A percentile compares a stretch with the other conserved stretches of the same genome.
Conservation (phyloP, 495 filamentous ascomycete species). For the Parachaetomium inaequale region DNA sequence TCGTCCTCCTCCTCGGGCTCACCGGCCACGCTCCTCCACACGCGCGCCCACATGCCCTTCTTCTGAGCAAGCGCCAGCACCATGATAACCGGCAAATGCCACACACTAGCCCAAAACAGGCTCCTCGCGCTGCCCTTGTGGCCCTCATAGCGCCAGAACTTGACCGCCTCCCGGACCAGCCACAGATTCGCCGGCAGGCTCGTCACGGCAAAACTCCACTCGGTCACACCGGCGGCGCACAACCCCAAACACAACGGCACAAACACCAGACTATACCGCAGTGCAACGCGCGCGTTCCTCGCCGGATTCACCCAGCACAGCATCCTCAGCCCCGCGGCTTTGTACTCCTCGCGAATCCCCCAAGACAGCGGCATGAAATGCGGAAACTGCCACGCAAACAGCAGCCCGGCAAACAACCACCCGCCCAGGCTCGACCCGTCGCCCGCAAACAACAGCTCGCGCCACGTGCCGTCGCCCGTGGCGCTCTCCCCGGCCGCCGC, state of each 20-base stretch:
- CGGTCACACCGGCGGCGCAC: slow-evolving; percentile 78
- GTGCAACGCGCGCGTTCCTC: slow-evolving; percentile 76
- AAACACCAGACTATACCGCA: slow-evolving; percentile 83
- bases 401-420: slow-evolving; percentile 78
- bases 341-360: slow-evolving; percentile 85
- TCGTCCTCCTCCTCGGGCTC: slow-evolving; percentile 49
- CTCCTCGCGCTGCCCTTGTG: slow-evolving; percentile 75
- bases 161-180: slow-evolving; percentile 75
- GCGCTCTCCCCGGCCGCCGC: slow-evolving; percentile 86
- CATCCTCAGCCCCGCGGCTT: slow-evolving; percentile 84
- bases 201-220: slow-evolving; percentile 77
- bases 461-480: slow-evolving; percentile 66
- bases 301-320: slow-evolving; percentile 83
- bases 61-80: slow-evolving; percentile 90
- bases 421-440: slow-evolving; percentile 65
- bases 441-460: slow-evolving; percentile 62
- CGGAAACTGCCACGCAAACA: slow-evolving; percentile 97
- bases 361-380: slow-evolving; percentile 94
- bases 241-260: slow-evolving; percentile 83
- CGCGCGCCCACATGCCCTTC: slow-evolving; percentile 85
- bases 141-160: slow-evolving; percentile 77
- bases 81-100: slow-evolving; percentile 89
- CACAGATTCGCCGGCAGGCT: slow-evolving; percentile 82
- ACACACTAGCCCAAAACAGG: slow-evolving; percentile 96
- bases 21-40: slow-evolving; percentile 67